phyloP scores from a whole-genome alignment of 164 flowering plant species.

The Sedum album region DNA sequence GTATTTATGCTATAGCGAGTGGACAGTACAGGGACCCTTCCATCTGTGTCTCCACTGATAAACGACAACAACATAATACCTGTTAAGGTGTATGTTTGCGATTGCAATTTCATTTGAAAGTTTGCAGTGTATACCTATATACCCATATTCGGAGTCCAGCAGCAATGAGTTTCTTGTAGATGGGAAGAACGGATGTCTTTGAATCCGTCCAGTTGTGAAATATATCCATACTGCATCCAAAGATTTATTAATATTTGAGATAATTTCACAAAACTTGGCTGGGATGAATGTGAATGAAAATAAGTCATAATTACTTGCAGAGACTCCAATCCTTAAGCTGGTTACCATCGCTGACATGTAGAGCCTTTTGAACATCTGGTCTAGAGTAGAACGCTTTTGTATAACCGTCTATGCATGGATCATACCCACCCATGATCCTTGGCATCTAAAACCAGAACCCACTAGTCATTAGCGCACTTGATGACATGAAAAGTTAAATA shows the following conservation, averaged over 20 bases:
- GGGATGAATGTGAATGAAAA: not conserved
- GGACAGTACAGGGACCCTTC: slow-evolving; percentile 86
- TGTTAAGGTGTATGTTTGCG: not conserved
- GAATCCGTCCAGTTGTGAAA: slow-evolving; percentile 51
- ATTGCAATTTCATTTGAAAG: not conserved
- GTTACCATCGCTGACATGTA: slow-evolving; percentile 70
- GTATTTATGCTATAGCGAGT: slow-evolving; percentile 72
- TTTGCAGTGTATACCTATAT: slow-evolving; percentile 64
- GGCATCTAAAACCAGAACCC: slow-evolving; percentile 46
- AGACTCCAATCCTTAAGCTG: slow-evolving; percentile 67
- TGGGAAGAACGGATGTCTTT: slow-evolving; percentile 69
- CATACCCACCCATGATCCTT: slow-evolving; percentile 78
- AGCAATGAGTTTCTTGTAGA: slow-evolving; percentile 70
- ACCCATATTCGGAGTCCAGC: slow-evolving; percentile 90
- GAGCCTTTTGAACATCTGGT: slow-evolving; percentile 78
- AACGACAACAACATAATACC: not conserved
- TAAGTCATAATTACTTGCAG: slow-evolving; percentile 67
- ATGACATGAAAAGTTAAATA: not conserved
- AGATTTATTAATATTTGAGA: not conserved
- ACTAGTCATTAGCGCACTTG: not conserved
- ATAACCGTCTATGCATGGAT: slow-evolving; percentile 80
- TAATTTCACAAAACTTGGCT: slow-evolving; percentile 8
- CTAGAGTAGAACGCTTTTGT: slow-evolving; percentile 66
- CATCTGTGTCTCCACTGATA: slow-evolving; percentile 94
- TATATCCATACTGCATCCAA: slow-evolving; percentile 42